Evolutionary conservation across 2,329 filamentous ascomycete genomes (phyloP).

Genomic region (Cadophora gregata): DNA sequence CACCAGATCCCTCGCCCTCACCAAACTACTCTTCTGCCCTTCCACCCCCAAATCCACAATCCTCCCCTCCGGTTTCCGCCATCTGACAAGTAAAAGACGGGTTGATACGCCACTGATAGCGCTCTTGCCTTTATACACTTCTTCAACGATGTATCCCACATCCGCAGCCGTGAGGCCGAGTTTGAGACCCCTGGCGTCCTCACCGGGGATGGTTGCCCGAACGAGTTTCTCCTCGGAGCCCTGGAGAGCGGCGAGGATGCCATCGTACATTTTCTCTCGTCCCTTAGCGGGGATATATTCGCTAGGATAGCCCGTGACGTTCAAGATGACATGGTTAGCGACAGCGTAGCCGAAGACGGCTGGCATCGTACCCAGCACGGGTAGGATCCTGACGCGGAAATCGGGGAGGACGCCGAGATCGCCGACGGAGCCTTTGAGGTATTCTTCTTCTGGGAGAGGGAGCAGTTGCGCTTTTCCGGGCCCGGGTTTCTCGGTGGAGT

Average conservation of each 20-base stretch:
- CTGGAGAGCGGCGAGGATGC: conserved; percentile 77
- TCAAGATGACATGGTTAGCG: conserved; percentile 91
- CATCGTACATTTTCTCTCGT: conserved; percentile 91
- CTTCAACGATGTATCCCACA: conserved; percentile 86
- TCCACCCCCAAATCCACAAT: conserved; percentile 67
- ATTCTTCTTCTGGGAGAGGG: conserved; percentile 87
- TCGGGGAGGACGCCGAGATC: conserved; percentile 89
- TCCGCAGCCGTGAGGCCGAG: conserved; percentile 80
- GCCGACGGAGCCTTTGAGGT: conserved; percentile 81
- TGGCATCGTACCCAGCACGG: conserved; percentile 95
- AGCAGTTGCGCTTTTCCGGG: conserved; percentile 91
- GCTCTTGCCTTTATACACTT: conserved; percentile 85
- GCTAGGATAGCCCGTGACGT: conserved; percentile 80
- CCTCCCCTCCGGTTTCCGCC: conserved; percentile 69
- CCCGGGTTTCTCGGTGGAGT: conserved; percentile 87
- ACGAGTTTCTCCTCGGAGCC: conserved; percentile 76
- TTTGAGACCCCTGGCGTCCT: conserved; percentile 70
- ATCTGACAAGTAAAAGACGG: conserved; percentile 79
- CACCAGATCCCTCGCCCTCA: conserved; percentile 76
- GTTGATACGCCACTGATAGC: conserved; percentile 82
- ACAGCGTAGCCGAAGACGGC: conserved; percentile 91
- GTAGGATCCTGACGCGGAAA: conserved; percentile 92
- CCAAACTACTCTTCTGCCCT: conserved; percentile 77
- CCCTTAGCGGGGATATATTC: conserved; percentile 83
- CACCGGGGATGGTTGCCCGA: conserved; percentile 53